Conservation (phyloP, 2,329 filamentous ascomycete genomes). For the Chaetomiaceae sp. region DNA sequence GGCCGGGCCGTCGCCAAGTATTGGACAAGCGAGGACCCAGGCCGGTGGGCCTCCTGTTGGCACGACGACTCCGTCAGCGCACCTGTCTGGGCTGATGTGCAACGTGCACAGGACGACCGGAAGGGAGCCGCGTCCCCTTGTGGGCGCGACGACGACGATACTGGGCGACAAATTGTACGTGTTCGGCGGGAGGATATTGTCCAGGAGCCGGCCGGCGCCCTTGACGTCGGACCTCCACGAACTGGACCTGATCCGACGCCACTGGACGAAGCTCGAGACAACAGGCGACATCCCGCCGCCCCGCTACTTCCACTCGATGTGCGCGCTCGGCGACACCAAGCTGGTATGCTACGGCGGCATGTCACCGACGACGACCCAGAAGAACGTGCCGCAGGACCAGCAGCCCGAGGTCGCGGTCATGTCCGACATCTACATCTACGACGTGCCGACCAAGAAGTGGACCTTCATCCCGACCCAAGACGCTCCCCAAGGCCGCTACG, state of each 20-base stretch:
- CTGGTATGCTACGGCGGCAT: slow-evolving; percentile 98
- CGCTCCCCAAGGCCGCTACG: slow-evolving; percentile 87
- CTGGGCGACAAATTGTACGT: slow-evolving; percentile 95
- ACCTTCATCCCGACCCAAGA: slow-evolving; percentile 76
- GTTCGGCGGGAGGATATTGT: slow-evolving; percentile 86
- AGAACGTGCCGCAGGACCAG: slow-evolving; percentile 52
- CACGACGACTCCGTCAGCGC: slow-evolving; percentile 48
- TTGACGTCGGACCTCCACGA: slow-evolving; percentile 91
- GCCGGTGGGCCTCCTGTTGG: slow-evolving; percentile 37
- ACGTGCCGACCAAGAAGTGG: slow-evolving; percentile 79
- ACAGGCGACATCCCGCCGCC: slow-evolving; percentile 82
- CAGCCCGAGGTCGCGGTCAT: slow-evolving; percentile 91
- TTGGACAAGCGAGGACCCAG: slow-evolving; percentile 38
- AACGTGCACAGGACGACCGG: slow-evolving; percentile 83
- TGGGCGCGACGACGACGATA: slow-evolving; percentile 92
- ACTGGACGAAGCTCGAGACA: slow-evolving; percentile 89
- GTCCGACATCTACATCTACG: slow-evolving; percentile 96
- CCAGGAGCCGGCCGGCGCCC: slow-evolving; percentile 71
- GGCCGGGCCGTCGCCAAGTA: slow-evolving; percentile 53
- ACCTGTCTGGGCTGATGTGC: slow-evolving; percentile 64
- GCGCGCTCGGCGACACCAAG: slow-evolving; percentile 87
- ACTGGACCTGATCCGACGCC: slow-evolving; percentile 80
- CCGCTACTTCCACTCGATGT: slow-evolving; percentile 96
- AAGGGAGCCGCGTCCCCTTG: slow-evolving; percentile 81
- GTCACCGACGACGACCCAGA: slow-evolving; percentile 66